Conservation (phyloP, 441 rosid species). For the Gossypium lobatum region DNA sequence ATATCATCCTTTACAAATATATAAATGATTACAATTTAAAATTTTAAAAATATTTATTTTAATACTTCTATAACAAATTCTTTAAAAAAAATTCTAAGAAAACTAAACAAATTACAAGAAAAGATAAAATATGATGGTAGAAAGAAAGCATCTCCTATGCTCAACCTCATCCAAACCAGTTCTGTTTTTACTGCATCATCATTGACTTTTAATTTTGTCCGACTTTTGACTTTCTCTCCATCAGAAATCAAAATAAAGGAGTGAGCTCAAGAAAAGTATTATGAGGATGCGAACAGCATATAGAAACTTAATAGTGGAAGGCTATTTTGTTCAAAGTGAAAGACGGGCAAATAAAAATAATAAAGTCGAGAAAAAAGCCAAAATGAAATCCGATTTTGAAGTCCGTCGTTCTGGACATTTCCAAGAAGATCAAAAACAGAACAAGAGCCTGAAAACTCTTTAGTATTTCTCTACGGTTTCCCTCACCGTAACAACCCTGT, state of each 20-base stretch:
- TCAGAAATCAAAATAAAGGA: background rate
- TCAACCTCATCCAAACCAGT: background rate
- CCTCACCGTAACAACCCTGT: conserved; percentile 12
- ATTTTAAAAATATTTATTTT: too few species aligned
- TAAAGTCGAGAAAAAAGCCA: conserved; percentile 16
- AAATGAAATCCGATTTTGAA: conserved; percentile 35
- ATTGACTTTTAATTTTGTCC: background rate
- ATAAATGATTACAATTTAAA: too few species aligned
- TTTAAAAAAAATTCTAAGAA: too few species aligned
- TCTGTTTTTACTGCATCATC: background rate
- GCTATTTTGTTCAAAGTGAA: background rate
- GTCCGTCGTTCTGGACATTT: conserved; percentile 28
- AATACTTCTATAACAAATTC: too few species aligned
- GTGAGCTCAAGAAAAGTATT: background rate
- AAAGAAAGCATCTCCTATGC: background rate
- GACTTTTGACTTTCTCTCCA: background rate
- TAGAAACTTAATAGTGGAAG: background rate
- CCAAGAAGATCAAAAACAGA: conserved; percentile 10
- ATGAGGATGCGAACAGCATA: background rate
- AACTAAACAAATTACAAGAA: too few species aligned
- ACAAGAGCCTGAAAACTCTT: background rate
- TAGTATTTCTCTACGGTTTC: background rate
- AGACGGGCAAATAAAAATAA: background rate
- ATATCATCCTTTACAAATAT: too few species aligned
- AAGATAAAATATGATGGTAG: background rate